These are phyloP conservation scores for Plectranthus barbatus DNA, from an alignment of 257 asterid species.

Conservation along the genomic window DNA sequence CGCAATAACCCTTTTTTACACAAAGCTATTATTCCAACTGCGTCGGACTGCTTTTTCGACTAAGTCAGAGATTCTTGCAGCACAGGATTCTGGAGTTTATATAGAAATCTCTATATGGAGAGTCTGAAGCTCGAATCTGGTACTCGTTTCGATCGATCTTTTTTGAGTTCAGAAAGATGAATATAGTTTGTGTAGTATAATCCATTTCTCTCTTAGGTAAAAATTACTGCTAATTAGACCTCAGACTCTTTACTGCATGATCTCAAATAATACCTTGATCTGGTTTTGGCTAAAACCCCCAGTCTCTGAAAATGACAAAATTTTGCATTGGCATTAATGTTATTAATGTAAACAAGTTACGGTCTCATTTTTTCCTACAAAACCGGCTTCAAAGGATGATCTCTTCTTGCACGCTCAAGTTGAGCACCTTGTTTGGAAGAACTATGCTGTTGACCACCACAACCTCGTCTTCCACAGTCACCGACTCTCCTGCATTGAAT, in stretches of 20 bases:
- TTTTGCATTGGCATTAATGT: no score
- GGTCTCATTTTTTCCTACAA: no score
- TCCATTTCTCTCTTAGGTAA: neutral
- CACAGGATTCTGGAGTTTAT: slow-evolving; percentile 6
- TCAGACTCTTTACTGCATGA: neutral
- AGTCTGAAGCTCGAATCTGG: no score
- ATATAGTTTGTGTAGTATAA: neutral
- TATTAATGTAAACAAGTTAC: no score
- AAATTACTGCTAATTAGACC: neutral
- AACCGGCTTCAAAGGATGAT: slow-evolving; percentile 59
- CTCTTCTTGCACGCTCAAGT: slow-evolving; percentile 69
- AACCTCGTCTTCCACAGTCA: slow-evolving; percentile 70
- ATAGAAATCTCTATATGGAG: no score
- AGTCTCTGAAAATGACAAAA: no score
- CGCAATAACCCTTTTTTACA: slow-evolving; percentile 13
- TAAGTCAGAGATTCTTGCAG: slow-evolving; percentile 7
- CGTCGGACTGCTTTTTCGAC: neutral
- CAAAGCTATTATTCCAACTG: neutral
- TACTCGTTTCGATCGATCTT: no score
- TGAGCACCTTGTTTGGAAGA: slow-evolving; percentile 77
- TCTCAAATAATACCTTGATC: no score
- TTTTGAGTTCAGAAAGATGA: slow-evolving; percentile 1
- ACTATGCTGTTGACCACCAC: slow-evolving; percentile 71
- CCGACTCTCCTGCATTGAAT: slow-evolving; percentile 61
- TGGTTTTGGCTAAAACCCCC: no score